Percentiles rank a stretch among this genome's conserved stretches.
Conservation (phyloP, 2,329 filamentous ascomycete genomes). For the Fusarium guadeloupense region DNA sequence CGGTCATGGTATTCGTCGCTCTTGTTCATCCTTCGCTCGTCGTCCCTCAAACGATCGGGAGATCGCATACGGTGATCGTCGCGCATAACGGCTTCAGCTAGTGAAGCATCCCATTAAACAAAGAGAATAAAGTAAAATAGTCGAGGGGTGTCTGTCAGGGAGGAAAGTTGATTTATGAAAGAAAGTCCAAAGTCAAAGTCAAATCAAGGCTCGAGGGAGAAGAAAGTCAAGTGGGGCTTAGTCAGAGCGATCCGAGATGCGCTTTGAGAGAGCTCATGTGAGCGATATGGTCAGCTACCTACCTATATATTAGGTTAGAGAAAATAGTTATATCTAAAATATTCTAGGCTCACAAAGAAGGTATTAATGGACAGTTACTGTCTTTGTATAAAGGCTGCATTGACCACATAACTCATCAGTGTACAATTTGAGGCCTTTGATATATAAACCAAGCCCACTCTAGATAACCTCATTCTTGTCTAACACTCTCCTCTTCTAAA, state of each 20-base stretch:
- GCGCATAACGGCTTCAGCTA: slow-evolving; percentile 52
- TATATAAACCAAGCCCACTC: slow-evolving; percentile 12
- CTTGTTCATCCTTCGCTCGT: slow-evolving; percentile 39
- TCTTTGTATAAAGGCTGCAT: neutral
- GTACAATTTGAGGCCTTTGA: neutral
- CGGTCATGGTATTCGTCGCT: slow-evolving; percentile 40
- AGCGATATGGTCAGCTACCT: neutral
- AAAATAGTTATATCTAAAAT: neutral
- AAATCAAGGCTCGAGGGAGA: neutral
- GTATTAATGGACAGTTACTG: neutral
- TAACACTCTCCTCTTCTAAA: neutral
- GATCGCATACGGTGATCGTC: slow-evolving; percentile 52
- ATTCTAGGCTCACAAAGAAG: neutral
- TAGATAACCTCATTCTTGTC: neutral
- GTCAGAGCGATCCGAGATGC: slow-evolving; percentile 9
- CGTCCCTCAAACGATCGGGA: slow-evolving; percentile 43
- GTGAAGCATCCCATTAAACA: neutral
- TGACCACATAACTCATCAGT: neutral
- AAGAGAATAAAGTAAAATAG: neutral
- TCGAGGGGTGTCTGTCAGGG: neutral
- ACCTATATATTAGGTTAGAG: neutral
- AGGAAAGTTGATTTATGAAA: neutral
- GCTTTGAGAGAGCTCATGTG: neutral
- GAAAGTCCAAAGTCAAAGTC: neutral
- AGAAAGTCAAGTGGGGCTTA: slow-evolving; percentile 22